Percentiles rank a stretch among this genome's conserved stretches.
These are phyloP conservation scores for Stemphylium vesicarium DNA, from an alignment of 2,329 filamentous ascomycete genomes.

Conservation along the genomic window DNA sequence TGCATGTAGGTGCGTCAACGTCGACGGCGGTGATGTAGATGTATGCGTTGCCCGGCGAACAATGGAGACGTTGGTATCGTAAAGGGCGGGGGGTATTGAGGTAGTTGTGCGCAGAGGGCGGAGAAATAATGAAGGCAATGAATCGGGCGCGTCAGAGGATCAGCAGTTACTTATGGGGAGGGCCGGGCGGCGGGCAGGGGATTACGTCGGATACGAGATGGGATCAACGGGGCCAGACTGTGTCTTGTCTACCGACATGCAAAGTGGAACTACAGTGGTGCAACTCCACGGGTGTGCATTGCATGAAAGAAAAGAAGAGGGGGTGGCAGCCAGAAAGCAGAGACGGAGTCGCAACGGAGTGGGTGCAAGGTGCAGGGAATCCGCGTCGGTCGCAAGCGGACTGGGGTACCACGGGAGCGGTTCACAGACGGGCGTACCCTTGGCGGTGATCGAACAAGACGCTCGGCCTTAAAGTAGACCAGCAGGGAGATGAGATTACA, in stretches of 20 bases:
- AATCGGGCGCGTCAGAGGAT: constrained; percentile 7
- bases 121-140: constrained; percentile 11
- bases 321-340: constrained; percentile 18
- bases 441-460: constrained; percentile 25
- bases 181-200: constrained; percentile 34
- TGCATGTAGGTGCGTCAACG: constrained; percentile 5
- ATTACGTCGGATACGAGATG: constrained; percentile 26
- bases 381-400: not conserved
- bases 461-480: constrained; percentile 16
- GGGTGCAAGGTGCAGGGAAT: constrained; percentile 12
- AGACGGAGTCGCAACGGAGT: constrained; percentile 24
- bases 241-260: constrained; percentile 24
- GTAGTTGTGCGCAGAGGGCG: constrained; percentile 3
- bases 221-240: constrained; percentile 38
- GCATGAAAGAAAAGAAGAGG: constrained; percentile 24
- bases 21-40: not conserved
- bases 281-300: constrained; percentile 34
- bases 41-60: constrained; percentile 22
- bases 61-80: not conserved
- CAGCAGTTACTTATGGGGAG: constrained; percentile 33
- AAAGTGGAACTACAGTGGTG: constrained; percentile 34
- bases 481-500: constrained; percentile 5
- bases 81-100: not conserved
- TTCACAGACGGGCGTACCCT: constrained; percentile 26
- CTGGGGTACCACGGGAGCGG: constrained; percentile 28